Percentiles rank a stretch among this genome's conserved stretches.
Conservation (phyloP, 192 early-diverging fungal species). For the Linnemannia elongata region DNA sequence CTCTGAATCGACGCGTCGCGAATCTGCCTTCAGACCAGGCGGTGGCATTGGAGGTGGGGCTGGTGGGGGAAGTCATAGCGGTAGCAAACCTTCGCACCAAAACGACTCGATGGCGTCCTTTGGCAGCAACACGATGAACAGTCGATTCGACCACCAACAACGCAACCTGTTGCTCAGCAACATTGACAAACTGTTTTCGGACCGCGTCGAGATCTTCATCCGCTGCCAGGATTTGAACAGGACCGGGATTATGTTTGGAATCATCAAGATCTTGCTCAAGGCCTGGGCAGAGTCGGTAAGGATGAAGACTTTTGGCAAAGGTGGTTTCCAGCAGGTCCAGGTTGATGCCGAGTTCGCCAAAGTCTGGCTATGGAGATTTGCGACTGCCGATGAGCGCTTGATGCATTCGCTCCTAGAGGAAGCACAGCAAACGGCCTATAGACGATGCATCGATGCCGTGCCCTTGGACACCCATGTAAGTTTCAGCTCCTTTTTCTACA, state of each 20-base stretch:
- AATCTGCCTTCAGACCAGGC: conserved; percentile 27
- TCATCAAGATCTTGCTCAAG: conserved; percentile 71
- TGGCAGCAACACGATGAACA: conserved; percentile 50
- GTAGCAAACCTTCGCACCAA: conserved; percentile 27
- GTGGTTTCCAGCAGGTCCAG: conserved; percentile 75
- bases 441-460: conserved; percentile 63
- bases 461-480: conserved; percentile 59
- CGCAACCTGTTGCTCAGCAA: conserved; percentile 67
- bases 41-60: conserved; percentile 9
- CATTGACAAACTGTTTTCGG: conserved; percentile 81
- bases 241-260: conserved; percentile 61
- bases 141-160: conserved; percentile 62
- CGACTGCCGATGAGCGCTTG: conserved; percentile 60
- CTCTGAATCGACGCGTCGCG: conserved; percentile 48
- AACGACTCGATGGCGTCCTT: conserved; percentile 52
- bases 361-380: conserved; percentile 62
- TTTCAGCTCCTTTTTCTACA: background rate
- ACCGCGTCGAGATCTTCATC: conserved; percentile 75
- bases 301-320: conserved; percentile 61
- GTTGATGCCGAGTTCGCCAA: conserved; percentile 74
- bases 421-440: conserved; percentile 61
- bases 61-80: conserved; percentile 18
- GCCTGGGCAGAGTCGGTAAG: conserved; percentile 72
- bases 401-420: conserved; percentile 65
- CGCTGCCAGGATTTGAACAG: conserved; percentile 64